phyloP scores from a whole-genome alignment of 805 yeast genomes.

The Lipomyces mesembrius region DNA sequence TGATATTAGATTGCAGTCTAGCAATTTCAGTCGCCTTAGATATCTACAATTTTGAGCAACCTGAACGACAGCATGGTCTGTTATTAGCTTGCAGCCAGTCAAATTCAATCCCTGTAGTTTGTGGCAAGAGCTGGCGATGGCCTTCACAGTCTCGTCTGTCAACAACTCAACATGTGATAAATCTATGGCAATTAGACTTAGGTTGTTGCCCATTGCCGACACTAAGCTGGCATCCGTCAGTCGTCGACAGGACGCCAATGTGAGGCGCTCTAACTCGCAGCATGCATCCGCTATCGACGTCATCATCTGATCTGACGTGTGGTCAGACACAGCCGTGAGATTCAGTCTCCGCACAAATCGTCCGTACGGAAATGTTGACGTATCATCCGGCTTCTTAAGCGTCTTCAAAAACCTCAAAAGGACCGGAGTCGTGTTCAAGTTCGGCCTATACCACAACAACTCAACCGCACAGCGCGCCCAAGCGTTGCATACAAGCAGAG shows the following conservation, averaged over 20 bases:
- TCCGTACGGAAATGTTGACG: slow-evolving; percentile 65
- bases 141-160: slow-evolving; percentile 69
- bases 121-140: slow-evolving; percentile 71
- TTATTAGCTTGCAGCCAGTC: slow-evolving; percentile 76
- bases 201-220: slow-evolving; percentile 64
- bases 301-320: slow-evolving; percentile 68
- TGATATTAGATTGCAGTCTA: slow-evolving; percentile 68
- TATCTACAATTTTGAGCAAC: slow-evolving; percentile 68
- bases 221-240: slow-evolving; percentile 66
- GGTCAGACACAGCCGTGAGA: slow-evolving; percentile 70
- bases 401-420: slow-evolving; percentile 61
- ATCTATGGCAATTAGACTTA: slow-evolving; percentile 80
- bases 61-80: slow-evolving; percentile 63
- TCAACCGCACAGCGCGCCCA: slow-evolving; percentile 82
- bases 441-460: slow-evolving; percentile 86
- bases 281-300: slow-evolving; percentile 63
- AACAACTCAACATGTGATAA: slow-evolving; percentile 75
- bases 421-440: slow-evolving; percentile 57
- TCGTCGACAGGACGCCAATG: slow-evolving; percentile 77
- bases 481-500: slow-evolving; percentile 70
- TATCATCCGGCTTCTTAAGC: slow-evolving; percentile 55
- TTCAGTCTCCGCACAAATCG: slow-evolving; percentile 77
- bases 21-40: slow-evolving; percentile 80
- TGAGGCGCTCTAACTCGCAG: slow-evolving; percentile 78
- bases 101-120: slow-evolving; percentile 88